Conservation (phyloP, 2,329 filamentous ascomycete species). For the Paracorniculantispora psalliotae region DNA sequence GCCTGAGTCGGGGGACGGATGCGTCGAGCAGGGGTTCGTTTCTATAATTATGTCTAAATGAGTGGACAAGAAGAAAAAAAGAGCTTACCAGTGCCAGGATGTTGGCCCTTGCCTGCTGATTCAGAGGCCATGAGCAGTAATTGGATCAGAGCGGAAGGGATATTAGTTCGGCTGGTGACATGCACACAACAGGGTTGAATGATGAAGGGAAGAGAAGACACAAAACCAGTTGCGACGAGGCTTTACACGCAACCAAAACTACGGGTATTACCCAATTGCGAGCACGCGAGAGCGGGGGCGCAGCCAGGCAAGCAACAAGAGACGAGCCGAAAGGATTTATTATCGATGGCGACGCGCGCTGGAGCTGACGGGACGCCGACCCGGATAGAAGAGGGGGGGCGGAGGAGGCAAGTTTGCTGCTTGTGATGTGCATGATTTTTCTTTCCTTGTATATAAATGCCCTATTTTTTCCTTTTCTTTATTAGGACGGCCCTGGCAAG, state of each 20-base stretch:
- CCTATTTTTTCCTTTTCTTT: not conserved
- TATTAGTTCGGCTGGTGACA: not conserved
- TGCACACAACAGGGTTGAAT: not conserved
- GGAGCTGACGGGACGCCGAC: constrained; percentile 1
- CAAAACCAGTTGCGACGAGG: not conserved
- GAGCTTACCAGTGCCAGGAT: not conserved
- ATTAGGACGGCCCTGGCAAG: not conserved
- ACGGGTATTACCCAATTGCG: not conserved
- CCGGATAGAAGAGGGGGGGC: constrained; percentile 3
- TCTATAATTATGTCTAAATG: not conserved
- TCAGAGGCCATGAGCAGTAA: not conserved
- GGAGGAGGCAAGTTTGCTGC: not conserved
- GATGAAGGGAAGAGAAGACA: not conserved
- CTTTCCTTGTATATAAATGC: not conserved
- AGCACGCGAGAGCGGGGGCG: not conserved
- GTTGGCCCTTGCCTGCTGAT: not conserved
- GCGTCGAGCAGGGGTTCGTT: not conserved
- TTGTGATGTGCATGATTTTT: not conserved
- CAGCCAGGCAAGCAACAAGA: not conserved
- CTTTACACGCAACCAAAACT: not conserved
- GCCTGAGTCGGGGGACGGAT: not conserved
- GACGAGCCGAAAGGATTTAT: not conserved
- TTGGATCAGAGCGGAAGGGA: not conserved
- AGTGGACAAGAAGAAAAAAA: not conserved
- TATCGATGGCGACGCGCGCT: not conserved